Conservation (phyloP, 2,329 filamentous ascomycete species). For the Exophiala dermatitidis region DNA sequence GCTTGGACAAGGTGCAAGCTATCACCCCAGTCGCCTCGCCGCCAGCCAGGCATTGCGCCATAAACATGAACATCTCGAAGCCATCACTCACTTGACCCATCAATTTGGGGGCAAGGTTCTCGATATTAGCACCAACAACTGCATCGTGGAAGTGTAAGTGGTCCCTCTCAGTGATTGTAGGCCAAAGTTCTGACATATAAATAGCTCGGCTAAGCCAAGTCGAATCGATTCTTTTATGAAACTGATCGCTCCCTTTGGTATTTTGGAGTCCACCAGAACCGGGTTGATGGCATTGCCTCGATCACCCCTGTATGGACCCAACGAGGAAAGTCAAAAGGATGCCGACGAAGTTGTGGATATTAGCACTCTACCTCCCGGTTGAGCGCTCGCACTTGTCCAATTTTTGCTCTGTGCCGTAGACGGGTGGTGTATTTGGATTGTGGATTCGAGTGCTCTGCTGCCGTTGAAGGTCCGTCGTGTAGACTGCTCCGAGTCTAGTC, state of each 20-base stretch:
- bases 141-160: conserved; percentile 91
- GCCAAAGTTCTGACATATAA: conserved; percentile 6
- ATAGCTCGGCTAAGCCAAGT: conserved; percentile 78
- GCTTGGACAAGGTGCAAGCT: conserved; percentile 49
- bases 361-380: conserved; percentile 88
- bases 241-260: conserved; percentile 86
- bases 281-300: conserved; percentile 95
- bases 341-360: conserved; percentile 91
- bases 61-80: conserved; percentile 95
- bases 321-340: conserved; percentile 72
- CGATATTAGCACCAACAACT: conserved; percentile 97
- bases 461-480: no score
- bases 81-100: conserved; percentile 92
- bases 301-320: conserved; percentile 71
- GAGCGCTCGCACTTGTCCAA: conserved; percentile 25
- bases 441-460: not conserved
- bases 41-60: conserved; percentile 83
- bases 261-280: conserved; percentile 89
- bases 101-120: conserved; percentile 97
- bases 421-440: not conserved
- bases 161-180: conserved; percentile 20
- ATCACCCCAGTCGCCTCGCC: conserved; percentile 81
- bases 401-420: conserved; percentile 3
- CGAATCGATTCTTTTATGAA: conserved; percentile 98
- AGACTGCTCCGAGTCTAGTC: no score